These are phyloP conservation scores for Coemansia sp. DNA, from an alignment of 192 early-diverging fungal genomes.

Conservation along the genomic window DNA sequence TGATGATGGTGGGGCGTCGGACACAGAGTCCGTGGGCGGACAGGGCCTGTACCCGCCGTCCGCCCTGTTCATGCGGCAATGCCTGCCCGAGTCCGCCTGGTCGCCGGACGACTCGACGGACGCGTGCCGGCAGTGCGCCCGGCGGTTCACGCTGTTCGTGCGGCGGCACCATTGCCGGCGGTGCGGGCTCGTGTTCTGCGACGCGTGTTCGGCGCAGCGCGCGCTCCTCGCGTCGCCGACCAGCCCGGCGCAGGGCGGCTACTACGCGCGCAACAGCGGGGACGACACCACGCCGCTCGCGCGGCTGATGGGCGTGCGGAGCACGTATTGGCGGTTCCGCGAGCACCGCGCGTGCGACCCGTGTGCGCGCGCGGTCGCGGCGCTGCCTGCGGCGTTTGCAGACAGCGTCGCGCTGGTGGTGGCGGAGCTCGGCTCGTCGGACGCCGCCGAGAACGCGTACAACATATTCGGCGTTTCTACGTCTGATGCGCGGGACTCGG, in stretches of 20 bases:
- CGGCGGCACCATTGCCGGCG: constrained; percentile 91
- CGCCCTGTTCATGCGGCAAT: constrained; percentile 38
- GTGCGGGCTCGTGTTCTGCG: constrained; percentile 85
- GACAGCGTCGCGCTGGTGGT: constrained; percentile 18
- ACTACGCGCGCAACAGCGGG: no score
- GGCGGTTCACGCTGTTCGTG: constrained; percentile 71
- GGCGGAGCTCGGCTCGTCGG: constrained; percentile 9
- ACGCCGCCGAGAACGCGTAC: constrained; percentile 32
- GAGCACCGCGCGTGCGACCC: constrained; percentile 61
- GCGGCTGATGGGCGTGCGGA: constrained; percentile 3
- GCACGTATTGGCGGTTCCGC: constrained; percentile 22
- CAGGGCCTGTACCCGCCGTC: constrained; percentile 18
- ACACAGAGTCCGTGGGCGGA: background rate
- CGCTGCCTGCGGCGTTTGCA: constrained; percentile 9
- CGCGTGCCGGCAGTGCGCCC: constrained; percentile 65
- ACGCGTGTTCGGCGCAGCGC: constrained; percentile 66
- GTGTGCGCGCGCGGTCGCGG: constrained; percentile 44
- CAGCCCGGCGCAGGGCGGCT: no score
- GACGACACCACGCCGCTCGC: constrained; percentile 36
- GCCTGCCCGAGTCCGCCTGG: constrained; percentile 61
- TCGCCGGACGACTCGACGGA: constrained; percentile 70
- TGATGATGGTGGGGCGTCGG: background rate
- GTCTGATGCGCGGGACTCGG: background rate
- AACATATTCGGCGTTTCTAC: constrained; percentile 17
- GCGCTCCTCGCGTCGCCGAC: constrained; percentile 53